Percentiles rank a stretch among this genome's conserved stretches.
Conservation (phyloP, 1,284 basidiomycete species). For the Ustilago crameri region DNA sequence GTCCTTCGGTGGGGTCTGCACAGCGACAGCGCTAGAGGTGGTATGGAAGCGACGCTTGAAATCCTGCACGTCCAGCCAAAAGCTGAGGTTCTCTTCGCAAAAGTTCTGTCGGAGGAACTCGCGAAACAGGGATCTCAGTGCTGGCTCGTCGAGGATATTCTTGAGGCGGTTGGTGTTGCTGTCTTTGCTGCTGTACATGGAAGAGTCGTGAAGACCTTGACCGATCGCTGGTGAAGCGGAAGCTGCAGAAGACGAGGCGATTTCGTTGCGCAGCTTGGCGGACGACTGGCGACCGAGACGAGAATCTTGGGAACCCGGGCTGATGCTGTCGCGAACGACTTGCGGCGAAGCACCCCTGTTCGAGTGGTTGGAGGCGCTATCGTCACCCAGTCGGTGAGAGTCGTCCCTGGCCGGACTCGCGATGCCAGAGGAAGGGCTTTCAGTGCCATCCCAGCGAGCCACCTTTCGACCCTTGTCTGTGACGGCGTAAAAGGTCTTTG, state of each 20-base stretch:
- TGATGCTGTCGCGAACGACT: constrained; percentile 19
- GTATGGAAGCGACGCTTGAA: constrained; percentile 96
- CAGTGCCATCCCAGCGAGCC: constrained; percentile 75
- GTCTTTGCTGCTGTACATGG: constrained; percentile 70
- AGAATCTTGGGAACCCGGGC: constrained; percentile 69
- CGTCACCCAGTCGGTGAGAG: constrained; percentile 12
- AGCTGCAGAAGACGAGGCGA: constrained; percentile 6
- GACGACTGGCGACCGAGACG: constrained; percentile 82
- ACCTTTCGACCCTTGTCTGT: constrained; percentile 87
- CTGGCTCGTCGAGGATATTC: constrained; percentile 93
- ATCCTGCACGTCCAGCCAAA: constrained; percentile 96
- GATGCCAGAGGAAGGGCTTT: constrained; percentile 20
- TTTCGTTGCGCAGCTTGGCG: constrained; percentile 74
- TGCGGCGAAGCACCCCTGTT: constrained; percentile 7
- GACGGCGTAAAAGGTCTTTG: constrained; percentile 91
- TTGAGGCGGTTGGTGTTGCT: constrained; percentile 90
- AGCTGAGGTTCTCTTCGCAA: constrained; percentile 96
- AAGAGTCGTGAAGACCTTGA: constrained; percentile 46
- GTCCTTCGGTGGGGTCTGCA: constrained; percentile 50
- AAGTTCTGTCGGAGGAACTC: constrained; percentile 94
- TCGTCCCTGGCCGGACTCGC: constrained; percentile 27
- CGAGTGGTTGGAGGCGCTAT: background rate
- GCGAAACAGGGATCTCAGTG: constrained; percentile 87
- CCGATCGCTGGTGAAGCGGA: constrained; percentile 19
- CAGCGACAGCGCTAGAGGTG: constrained; percentile 87